These are phyloP conservation scores for Cyclocybe aegerita DNA, from an alignment of 768 basidiomycete species.

Conservation along the genomic window DNA sequence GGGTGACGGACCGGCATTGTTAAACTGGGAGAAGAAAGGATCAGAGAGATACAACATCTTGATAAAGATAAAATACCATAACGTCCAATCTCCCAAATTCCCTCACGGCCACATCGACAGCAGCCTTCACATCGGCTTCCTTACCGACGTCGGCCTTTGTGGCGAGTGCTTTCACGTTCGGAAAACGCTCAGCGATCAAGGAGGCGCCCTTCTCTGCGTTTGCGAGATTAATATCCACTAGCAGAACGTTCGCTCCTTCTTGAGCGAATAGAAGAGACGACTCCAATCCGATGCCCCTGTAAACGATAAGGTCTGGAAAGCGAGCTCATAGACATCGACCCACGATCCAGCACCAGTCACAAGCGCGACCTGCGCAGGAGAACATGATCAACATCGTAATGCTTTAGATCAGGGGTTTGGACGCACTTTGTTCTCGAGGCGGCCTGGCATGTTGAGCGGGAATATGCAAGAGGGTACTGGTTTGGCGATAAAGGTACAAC, in stretches of 20 bases:
- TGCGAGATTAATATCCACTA: constrained; percentile 82
- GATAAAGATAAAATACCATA: constrained; percentile 55
- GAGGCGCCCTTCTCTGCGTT: constrained; percentile 69
- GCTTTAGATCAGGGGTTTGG: not conserved
- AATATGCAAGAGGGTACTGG: not conserved
- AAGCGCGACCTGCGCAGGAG: constrained; percentile 56
- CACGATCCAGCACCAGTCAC: constrained; percentile 90
- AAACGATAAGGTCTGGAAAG: constrained; percentile 16
- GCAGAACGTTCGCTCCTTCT: constrained; percentile 89
- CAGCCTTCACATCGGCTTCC: constrained; percentile 81
- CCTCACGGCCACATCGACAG: constrained; percentile 76
- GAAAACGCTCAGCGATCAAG: constrained; percentile 63
- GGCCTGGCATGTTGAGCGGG: constrained; percentile 51
- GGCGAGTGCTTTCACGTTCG: constrained; percentile 67
- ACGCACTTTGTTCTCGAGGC: constrained; percentile 65
- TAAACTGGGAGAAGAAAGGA: constrained; percentile 60
- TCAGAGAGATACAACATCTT: not conserved
- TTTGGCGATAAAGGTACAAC: constrained; percentile 5
- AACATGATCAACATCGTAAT: constrained; percentile 4
- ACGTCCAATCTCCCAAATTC: constrained; percentile 94
- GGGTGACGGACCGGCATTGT: constrained; percentile 69
- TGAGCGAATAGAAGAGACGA: constrained; percentile 92
- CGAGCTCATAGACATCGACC: constrained; percentile 28
- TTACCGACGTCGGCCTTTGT: constrained; percentile 86
- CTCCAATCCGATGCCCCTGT: constrained; percentile 94